Base-by-base conservation (phyloP, 257 asterid genomes). In the Fraxinus anomala region DNA sequence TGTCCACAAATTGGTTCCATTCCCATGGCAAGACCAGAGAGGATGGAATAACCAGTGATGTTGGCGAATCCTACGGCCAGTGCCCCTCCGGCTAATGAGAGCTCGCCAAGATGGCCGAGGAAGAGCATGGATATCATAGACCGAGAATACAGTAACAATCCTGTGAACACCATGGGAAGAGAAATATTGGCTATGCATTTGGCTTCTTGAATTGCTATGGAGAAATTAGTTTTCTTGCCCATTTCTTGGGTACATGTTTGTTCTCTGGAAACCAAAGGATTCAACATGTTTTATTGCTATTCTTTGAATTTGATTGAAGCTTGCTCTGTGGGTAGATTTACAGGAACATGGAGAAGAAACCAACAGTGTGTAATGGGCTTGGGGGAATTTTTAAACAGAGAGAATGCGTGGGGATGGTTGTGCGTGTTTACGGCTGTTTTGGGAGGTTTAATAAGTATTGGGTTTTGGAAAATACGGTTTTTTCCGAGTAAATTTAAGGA, bases 1-100 rank as follows among this genome's bases (percentile, higher is more conserved):
- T 89, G 94, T 34, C 88, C 92, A 80, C 94, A 89, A 1, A 89
- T 88, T 23, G 92, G 91, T 76, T 89, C 94, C 92, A 89, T 89
- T 1, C 94, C 94, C 79, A 80, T 85, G 56, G 91, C 81, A 3
- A 89, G 87, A 16, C 94, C 94, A 39, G 92, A 89, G 72, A 89
- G 89, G 33, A 89, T 77, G 2, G 94, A 88, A 80, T 88, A 88
- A 9, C 92, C 94, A 24, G 86, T 88, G 82, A 89, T 87, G 84
- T 89, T 84, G 0, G 85, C 88, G 69, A 84, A 81, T 3, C 92
- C 90, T 0, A 88, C 33, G 10, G 94, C 94, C 0, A 89, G 80
- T 0, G 94, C 78, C 2, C 94, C 94, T 24, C 88, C 94, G 14
- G 93, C 92, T 0, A 88, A 67, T 13, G 87, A 26, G 28, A 88